Conservation (phyloP, 805 yeast species). For the Zygoascus flipseniorum region DNA sequence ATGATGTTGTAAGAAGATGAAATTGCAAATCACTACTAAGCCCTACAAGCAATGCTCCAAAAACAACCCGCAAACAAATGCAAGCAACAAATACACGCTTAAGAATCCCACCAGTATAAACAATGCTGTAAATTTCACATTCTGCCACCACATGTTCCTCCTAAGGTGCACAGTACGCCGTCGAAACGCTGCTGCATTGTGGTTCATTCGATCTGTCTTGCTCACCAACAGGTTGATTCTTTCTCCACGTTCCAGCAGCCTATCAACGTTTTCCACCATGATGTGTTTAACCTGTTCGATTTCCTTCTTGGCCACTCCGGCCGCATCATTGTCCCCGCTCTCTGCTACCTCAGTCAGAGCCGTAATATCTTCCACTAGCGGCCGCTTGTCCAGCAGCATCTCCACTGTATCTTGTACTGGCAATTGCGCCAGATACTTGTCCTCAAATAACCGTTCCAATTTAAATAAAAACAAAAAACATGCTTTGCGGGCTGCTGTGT, state of each 20-base stretch:
- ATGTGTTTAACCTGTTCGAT: slow-evolving; percentile 56
- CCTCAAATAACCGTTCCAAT: slow-evolving; percentile 12
- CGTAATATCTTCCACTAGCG: background rate
- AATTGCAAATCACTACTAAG: too few species aligned
- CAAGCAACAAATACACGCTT: background rate
- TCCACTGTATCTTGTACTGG: background rate
- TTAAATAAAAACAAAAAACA: slow-evolving; percentile 20
- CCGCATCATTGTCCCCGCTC: slow-evolving; percentile 18
- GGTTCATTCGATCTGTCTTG: slow-evolving; percentile 67
- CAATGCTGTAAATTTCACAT: slow-evolving; percentile 17
- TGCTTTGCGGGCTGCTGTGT: slow-evolving; percentile 13
- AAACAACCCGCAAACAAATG: slow-evolving; percentile 2
- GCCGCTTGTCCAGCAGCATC: background rate
- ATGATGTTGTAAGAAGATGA: too few species aligned
- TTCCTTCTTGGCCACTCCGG: slow-evolving; percentile 33
- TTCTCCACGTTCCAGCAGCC: slow-evolving; percentile 70
- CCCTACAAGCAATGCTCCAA: background rate
- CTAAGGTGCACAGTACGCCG: slow-evolving; percentile 56
- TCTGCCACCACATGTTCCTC: slow-evolving; percentile 64
- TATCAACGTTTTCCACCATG: slow-evolving; percentile 67
- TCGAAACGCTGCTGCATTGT: slow-evolving; percentile 59
- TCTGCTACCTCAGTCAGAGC: slow-evolving; percentile 9
- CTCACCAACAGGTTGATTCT: slow-evolving; percentile 62
- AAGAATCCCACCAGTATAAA: background rate
- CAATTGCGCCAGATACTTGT: background rate